These are phyloP conservation scores for Kurtzmaniella quercitrusa DNA, from an alignment of 1,139 yeast species.

Conservation along the genomic window DNA sequence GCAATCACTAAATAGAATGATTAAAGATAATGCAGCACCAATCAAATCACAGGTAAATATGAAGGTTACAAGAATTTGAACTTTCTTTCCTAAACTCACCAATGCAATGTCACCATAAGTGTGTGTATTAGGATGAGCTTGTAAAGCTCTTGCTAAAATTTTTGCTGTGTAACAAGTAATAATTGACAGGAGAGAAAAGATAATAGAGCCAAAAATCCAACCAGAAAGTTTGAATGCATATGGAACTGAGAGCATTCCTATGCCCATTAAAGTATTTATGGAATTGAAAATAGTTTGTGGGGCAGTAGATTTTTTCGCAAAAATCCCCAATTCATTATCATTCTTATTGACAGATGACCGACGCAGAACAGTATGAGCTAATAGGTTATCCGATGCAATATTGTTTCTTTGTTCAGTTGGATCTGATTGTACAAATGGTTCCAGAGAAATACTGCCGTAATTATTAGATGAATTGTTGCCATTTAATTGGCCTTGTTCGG, in stretches of 20 bases:
- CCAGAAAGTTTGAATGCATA: conserved; percentile 78
- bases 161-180: conserved; percentile 70
- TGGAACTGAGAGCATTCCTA: conserved; percentile 82
- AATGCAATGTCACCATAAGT: conserved; percentile 47
- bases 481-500: neutral
- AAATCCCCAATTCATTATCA: neutral
- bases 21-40: conserved; percentile 75
- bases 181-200: conserved; percentile 54
- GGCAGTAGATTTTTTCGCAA: conserved; percentile 42
- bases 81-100: conserved; percentile 38
- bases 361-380: neutral
- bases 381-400: neutral
- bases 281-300: conserved; percentile 88
- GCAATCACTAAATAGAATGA: conserved; percentile 82
- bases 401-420: neutral
- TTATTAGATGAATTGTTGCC: neutral
- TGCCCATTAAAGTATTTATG: conserved; percentile 79
- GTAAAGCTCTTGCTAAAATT: conserved; percentile 31
- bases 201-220: conserved; percentile 61
- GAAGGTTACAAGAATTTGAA: conserved; percentile 59
- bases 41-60: conserved; percentile 72
- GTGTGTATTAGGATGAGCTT: conserved; percentile 23
- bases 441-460: conserved; percentile 19
- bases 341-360: neutral
- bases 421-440: neutral